Percentiles rank a stretch among this genome's conserved stretches.
phyloP scores from a whole-genome alignment of 495 filamentous ascomycete species.

The Penicillium angulare region DNA sequence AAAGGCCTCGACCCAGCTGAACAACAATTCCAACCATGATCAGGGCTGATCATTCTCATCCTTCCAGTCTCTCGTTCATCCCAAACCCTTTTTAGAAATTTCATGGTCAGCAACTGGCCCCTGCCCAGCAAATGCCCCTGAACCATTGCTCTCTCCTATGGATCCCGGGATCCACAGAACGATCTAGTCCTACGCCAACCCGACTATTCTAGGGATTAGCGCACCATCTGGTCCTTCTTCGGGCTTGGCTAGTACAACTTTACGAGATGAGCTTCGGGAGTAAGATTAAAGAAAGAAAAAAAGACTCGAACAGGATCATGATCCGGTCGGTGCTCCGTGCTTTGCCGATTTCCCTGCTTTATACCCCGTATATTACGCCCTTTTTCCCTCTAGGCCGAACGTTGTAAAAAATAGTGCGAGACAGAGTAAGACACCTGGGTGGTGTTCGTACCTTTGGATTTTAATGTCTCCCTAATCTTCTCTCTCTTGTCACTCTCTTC shows the following conservation, averaged over 20 bases:
- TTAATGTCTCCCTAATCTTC: background rate
- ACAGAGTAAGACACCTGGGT: background rate
- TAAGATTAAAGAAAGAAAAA: slow-evolving; percentile 1
- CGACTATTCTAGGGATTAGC: background rate
- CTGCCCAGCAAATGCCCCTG: slow-evolving; percentile 7
- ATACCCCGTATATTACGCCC: background rate
- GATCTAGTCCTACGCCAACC: slow-evolving; percentile 27
- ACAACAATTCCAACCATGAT: too few species aligned
- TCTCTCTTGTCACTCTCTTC: background rate
- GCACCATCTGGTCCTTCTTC: background rate
- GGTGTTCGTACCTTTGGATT: background rate
- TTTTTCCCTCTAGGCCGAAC: background rate
- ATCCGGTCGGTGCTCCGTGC: slow-evolving; percentile 1
- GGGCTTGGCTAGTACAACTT: slow-evolving; percentile 15
- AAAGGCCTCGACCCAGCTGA: too few species aligned
- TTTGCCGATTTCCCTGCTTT: background rate
- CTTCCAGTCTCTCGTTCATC: too few species aligned
- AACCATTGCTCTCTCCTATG: slow-evolving; percentile 3
- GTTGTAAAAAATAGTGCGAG: background rate
- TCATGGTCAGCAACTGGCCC: background rate
- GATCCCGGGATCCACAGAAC: slow-evolving; percentile 22
- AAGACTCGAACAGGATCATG: background rate
- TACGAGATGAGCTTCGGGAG: background rate
- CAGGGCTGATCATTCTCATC: background rate
- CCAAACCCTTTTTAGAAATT: background rate